Base-by-base conservation (phyloP, 1,284 basidiomycete species). In the Xerocomus cyaneibrunnescens region DNA sequence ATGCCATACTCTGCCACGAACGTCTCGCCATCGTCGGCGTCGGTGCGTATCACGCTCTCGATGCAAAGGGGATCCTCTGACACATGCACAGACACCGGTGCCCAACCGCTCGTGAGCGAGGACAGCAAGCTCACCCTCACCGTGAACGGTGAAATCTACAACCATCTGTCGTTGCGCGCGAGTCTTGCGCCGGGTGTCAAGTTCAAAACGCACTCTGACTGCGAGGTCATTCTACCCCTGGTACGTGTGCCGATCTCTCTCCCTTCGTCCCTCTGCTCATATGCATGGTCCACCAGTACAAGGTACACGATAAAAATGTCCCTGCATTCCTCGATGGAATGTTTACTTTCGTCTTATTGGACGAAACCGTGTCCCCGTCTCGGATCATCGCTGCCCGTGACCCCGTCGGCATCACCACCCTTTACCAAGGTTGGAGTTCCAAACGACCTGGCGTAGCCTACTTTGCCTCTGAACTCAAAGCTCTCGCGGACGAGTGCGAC, bases 121-220 rank as follows among this genome's bases (percentile, higher is more conserved):
- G 94, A 98, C 63, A 89, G 87, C 51, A 91, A 89, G 66, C 72
- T 89, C 59, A 81, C 90, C 62, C 87, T 99, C 50, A 87, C 92
- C 54, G 97, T 99, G 69, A 99, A 99, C 74, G 97, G 97, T 50
- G 97, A 99, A 74, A 99, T 99, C 66, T 99, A 99, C 81, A 99
- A 99, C 80, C 93, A 99, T 71, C 75, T 93, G 54, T 79, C 85
- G 32, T 83, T 99, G 42, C 85, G 92, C 58, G 83, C 88, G 52
- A 74, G 72, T 25, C 75, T 95, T 61, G 84, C 79, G 40, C 66
- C 78, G 45, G 76, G 76, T 51, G 83, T 86, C 57, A 85, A 86
- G 56, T 97, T 99, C 82, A 97, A 94, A 79, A 98, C 96, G 0
- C 93, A 98, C 69, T 98, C 95, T 1, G 97, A 99, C 68, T 99